A percentile compares a stretch with the other conserved stretches of the same genome.
Evolutionary conservation across 2,329 filamentous ascomycete genomes (phyloP).

Genomic region (Xylariaceae sp.): DNA sequence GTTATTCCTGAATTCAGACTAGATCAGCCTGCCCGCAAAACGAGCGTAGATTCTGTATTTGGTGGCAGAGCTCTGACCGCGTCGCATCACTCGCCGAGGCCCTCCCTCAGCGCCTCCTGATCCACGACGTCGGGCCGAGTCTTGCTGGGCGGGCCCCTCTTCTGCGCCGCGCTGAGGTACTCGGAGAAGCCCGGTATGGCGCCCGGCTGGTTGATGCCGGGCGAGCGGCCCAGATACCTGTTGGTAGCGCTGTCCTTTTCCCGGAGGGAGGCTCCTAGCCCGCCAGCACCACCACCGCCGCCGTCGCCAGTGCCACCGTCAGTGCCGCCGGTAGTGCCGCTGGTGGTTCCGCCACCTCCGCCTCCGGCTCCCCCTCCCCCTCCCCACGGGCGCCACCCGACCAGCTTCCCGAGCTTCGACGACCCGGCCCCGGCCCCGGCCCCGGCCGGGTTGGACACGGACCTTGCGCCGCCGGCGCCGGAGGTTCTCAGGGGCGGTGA

Average conservation of each 20-base stretch:
- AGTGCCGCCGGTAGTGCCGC: too few species aligned
- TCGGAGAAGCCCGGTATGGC: slow-evolving; percentile 64
- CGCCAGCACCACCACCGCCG: slow-evolving; percentile 13
- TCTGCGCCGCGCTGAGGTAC: slow-evolving; percentile 43
- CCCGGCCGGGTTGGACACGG: slow-evolving; percentile 21
- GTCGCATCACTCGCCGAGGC: slow-evolving; percentile 45
- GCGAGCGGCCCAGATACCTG: slow-evolving; percentile 38
- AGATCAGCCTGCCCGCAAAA: too few species aligned
- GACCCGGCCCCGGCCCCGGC: too few species aligned
- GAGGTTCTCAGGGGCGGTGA: too few species aligned
- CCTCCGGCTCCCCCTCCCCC: slow-evolving; percentile 8
- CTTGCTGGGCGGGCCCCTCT: slow-evolving; percentile 44
- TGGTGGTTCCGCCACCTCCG: too few species aligned
- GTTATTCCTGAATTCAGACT: too few species aligned
- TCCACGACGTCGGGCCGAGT: slow-evolving; percentile 53
- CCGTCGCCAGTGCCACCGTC: slow-evolving; percentile 9
- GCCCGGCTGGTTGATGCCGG: slow-evolving; percentile 74
- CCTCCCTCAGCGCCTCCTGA: slow-evolving; percentile 52
- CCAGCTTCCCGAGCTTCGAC: slow-evolving; percentile 33
- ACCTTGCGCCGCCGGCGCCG: slow-evolving; percentile 26
- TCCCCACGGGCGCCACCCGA: slow-evolving; percentile 34
- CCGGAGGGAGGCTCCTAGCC: slow-evolving; percentile 13
- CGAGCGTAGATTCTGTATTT: too few species aligned
- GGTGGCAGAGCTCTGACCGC: too few species aligned
- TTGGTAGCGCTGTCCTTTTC: slow-evolving; percentile 25